Conservation (phyloP, 2,329 filamentous ascomycete genomes). For the Calycina marina region DNA sequence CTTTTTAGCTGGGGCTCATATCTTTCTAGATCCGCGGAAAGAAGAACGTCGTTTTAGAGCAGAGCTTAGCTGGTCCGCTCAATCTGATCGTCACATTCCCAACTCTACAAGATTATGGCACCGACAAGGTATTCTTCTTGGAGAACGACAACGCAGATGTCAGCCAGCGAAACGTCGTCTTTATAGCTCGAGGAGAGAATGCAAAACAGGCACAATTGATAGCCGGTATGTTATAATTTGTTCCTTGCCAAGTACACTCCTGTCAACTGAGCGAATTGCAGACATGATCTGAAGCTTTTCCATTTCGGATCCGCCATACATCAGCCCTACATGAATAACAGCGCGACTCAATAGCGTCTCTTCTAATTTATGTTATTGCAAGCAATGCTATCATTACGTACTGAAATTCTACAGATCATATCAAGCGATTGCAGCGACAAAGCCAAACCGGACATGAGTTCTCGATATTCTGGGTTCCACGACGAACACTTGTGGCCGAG, state of each 20-base stretch:
- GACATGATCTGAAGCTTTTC: too few species aligned
- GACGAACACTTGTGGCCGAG: conserved; percentile 82
- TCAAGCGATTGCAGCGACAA: conserved; percentile 76
- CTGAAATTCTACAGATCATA: conserved; percentile 63
- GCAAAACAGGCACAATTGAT: conserved; percentile 70
- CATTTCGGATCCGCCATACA: conserved; percentile 42
- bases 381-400: conserved; percentile 37
- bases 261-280: too few species aligned
- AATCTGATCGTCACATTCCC: conserved; percentile 91
- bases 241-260: conserved; percentile 29
- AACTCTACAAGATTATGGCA: conserved; percentile 88
- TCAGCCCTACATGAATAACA: conserved; percentile 35
- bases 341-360: conserved; percentile 29
- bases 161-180: conserved; percentile 88
- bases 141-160: conserved; percentile 93
- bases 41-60: conserved; percentile 94
- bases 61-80: conserved; percentile 75
- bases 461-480: conserved; percentile 89
- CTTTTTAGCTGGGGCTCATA: too few species aligned
- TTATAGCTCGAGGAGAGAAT: conserved; percentile 82
- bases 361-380: conserved; percentile 21
- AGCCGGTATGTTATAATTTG: conserved; percentile 49
- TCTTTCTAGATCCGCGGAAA: conserved; percentile 75
- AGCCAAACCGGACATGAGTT: conserved; percentile 90
- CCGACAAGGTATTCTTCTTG: conserved; percentile 93